phyloP scores from a whole-genome alignment of 2,329 filamentous ascomycete genomes.

The Colletotrichum chrysophilum region DNA sequence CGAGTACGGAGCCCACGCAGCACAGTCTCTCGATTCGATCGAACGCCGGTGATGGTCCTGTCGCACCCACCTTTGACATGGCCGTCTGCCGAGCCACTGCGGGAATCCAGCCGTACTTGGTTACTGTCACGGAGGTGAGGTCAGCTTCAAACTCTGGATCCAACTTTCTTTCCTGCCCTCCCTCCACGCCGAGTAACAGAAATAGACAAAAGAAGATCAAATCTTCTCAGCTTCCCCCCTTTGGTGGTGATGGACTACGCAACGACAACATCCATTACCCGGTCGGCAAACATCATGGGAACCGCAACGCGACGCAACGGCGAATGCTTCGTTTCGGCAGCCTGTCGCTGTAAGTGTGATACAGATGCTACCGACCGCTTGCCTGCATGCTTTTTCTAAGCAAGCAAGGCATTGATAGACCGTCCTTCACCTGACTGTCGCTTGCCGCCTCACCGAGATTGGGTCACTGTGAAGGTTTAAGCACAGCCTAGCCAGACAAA shows the following conservation, averaged over 20 bases:
- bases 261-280: background rate
- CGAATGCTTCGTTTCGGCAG: background rate
- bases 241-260: background rate
- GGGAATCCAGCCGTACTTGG: background rate
- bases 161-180: background rate
- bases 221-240: background rate
- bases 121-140: background rate
- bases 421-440: background rate
- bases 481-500: background rate
- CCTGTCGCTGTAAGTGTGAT: background rate
- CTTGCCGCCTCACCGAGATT: slow-evolving; percentile 6
- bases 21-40: background rate
- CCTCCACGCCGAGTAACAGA: background rate
- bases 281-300: background rate
- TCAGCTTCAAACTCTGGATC: background rate
- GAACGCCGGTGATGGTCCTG: background rate
- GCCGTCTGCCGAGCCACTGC: background rate
- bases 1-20: background rate
- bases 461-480: background rate
- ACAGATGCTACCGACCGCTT: background rate
- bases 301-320: background rate
- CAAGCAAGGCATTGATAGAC: background rate
- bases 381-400: background rate
- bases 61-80: background rate
- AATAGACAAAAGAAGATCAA: background rate